Conservation (phyloP, 2,329 filamentous ascomycete species). For the Penicillium digitatum region DNA sequence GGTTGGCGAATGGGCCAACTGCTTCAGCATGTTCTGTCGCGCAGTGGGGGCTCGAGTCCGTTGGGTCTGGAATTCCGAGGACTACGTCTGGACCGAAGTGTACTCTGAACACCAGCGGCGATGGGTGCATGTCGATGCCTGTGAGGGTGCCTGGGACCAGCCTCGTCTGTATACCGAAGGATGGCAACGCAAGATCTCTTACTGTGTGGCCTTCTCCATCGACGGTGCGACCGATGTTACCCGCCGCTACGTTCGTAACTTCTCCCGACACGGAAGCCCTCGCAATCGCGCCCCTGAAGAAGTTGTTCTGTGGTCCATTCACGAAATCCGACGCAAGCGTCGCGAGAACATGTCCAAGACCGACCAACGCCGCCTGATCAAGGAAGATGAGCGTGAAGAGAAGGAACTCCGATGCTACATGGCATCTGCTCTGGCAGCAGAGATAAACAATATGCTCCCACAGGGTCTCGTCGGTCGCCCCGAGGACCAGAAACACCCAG, state of each 20-base stretch:
- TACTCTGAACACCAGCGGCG: slow-evolving; percentile 90
- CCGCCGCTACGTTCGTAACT: slow-evolving; percentile 58
- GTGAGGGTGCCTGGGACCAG: slow-evolving; percentile 93
- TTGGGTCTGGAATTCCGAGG: slow-evolving; percentile 98
- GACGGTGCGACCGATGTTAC: slow-evolving; percentile 71
- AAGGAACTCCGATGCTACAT: slow-evolving; percentile 46
- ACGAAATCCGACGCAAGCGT: slow-evolving; percentile 82
- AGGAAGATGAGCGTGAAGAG: slow-evolving; percentile 50
- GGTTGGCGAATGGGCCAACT: slow-evolving; percentile 95
- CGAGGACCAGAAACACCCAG: slow-evolving; percentile 43
- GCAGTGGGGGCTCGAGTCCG: slow-evolving; percentile 85
- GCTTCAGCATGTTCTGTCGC: slow-evolving; percentile 96
- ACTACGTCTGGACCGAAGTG: slow-evolving; percentile 96
- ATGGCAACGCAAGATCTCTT: slow-evolving; percentile 94
- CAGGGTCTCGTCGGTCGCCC: slow-evolving; percentile 24
- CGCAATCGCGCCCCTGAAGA: slow-evolving; percentile 80
- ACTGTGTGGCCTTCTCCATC: slow-evolving; percentile 93
- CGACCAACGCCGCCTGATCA: slow-evolving; percentile 55
- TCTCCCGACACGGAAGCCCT: slow-evolving; percentile 59
- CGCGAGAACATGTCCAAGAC: slow-evolving; percentile 75
- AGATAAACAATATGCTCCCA: slow-evolving; percentile 44
- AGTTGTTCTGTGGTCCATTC: slow-evolving; percentile 83
- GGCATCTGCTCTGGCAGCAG: slow-evolving; percentile 43
- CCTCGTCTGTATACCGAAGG: slow-evolving; percentile 88
- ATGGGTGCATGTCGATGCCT: slow-evolving; percentile 96